A percentile compares a stretch with the other conserved stretches of the same genome.
phyloP scores from a whole-genome alignment of 495 filamentous ascomycete genomes.

The Echria macrotheca region DNA sequence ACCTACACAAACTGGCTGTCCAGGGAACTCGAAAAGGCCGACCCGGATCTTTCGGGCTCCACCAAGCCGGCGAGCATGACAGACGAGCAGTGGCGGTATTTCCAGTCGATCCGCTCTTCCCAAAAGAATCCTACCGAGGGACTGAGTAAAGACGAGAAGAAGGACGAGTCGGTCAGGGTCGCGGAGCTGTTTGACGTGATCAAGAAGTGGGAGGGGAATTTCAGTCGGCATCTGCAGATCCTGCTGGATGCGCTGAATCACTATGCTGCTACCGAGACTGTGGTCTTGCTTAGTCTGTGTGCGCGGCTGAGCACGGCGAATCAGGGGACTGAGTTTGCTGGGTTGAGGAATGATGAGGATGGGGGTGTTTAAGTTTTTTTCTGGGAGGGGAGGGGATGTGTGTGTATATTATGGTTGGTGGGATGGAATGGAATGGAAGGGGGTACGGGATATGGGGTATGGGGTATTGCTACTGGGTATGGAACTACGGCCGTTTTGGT shows the following conservation, averaged over 20 bases:
- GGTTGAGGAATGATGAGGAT: slow-evolving; percentile 44
- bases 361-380: slow-evolving; percentile 5
- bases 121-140: slow-evolving; percentile 13
- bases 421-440: background rate
- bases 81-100: slow-evolving; percentile 47
- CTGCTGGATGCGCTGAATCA: slow-evolving; percentile 91
- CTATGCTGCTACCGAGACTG: slow-evolving; percentile 94
- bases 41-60: slow-evolving; percentile 61
- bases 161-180: slow-evolving; percentile 41
- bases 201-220: slow-evolving; percentile 84
- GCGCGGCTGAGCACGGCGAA: slow-evolving; percentile 69
- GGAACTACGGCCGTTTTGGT: no score
- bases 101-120: slow-evolving; percentile 34
- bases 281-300: slow-evolving; percentile 82
- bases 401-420: background rate
- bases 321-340: slow-evolving; percentile 56
- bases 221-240: slow-evolving; percentile 84
- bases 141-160: slow-evolving; percentile 6
- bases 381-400: background rate
- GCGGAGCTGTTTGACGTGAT: slow-evolving; percentile 79
- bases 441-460: no score
- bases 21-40: slow-evolving; percentile 68
- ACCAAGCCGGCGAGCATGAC: slow-evolving; percentile 48
- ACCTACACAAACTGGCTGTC: slow-evolving; percentile 76
- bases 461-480: no score